Conservation (phyloP, 2,329 filamentous ascomycete species). For the Exophiala sideris region DNA sequence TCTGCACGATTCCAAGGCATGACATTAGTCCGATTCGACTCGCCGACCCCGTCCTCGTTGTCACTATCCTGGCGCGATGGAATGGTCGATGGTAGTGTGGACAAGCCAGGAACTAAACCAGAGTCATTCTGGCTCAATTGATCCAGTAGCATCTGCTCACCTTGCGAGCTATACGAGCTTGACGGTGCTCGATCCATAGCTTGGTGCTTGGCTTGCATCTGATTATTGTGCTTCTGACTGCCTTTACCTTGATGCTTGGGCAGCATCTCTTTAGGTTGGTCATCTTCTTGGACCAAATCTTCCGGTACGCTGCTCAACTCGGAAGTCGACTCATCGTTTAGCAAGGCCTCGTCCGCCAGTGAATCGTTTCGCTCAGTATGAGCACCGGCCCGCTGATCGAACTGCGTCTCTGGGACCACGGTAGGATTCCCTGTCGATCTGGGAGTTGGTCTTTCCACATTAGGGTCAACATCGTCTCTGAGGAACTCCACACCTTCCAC, state of each 20-base stretch:
- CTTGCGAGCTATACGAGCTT: slow-evolving; percentile 15
- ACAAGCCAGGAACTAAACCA: background rate
- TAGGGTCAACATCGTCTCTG: background rate
- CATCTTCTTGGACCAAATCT: background rate
- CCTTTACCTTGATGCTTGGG: background rate
- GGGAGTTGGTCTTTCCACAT: background rate
- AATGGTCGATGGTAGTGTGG: background rate
- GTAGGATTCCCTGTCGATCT: background rate
- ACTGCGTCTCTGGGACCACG: slow-evolving; percentile 18
- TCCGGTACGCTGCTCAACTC: background rate
- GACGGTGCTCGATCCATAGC: background rate
- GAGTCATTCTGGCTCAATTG: slow-evolving; percentile 6
- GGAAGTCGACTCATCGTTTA: slow-evolving; percentile 1
- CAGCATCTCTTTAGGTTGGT: background rate
- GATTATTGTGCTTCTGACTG: background rate
- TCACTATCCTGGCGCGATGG: background rate
- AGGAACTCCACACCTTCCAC: background rate
- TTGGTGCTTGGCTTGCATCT: background rate
- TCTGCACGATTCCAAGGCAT: background rate
- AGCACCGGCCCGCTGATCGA: background rate
- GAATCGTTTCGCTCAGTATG: background rate
- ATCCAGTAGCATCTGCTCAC: slow-evolving; percentile 22
- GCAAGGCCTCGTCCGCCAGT: background rate
- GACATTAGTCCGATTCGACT: background rate
- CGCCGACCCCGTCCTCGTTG: background rate